Evolutionary conservation across 345 rosid genomes (phyloP), one percentile per base, ranked within the genome.

Genomic region (Syzygium aromaticum): DNA sequence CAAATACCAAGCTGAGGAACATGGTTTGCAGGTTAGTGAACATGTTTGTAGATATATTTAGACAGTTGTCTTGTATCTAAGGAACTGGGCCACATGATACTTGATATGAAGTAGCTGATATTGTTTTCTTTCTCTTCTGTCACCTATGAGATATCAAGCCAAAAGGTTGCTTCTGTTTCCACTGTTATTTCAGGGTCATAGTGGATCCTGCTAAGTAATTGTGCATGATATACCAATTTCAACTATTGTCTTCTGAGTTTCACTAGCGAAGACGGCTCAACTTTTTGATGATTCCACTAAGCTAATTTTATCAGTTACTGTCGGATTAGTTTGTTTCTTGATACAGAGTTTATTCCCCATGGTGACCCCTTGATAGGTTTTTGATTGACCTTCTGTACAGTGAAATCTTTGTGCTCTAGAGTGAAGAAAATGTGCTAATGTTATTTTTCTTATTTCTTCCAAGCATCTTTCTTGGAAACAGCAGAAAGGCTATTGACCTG

Each of bases 1-100:
- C 92, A 98, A 98, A 78, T 98, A 98, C 88, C 99, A 96, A 87
- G 98, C 99, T 13, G 99, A 95, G 92, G 94, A 94, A 78, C 95
- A 94, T 90, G 98, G 97, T 87, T 92, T 98, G 92, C 99, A 98
- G 99, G 99, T 96, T 57, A 52, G 91, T 80, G 54, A 83, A 51
- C 54, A 4, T 51, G 11, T 49, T 12, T 88, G 67, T 33, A 38
- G 80, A 73, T 73, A 9, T 73, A 38, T 2, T 51, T 77, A 33
- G 49, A 73, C 19, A 19, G 80, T 38, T 73, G 43, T 67, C 78
- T 67, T 10, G 2, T 73, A 73, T 38, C 49, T 38, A 73, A 33
- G 82, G 78, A 17, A 67, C 23, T 30, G 49, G 49, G 49, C 49
- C 49, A 73, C 82, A 38, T 5, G 82, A 73, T 73, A 38, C 82